Conservation (phyloP, 176 grass and related monocot species). For the Avena eriantha region DNA sequence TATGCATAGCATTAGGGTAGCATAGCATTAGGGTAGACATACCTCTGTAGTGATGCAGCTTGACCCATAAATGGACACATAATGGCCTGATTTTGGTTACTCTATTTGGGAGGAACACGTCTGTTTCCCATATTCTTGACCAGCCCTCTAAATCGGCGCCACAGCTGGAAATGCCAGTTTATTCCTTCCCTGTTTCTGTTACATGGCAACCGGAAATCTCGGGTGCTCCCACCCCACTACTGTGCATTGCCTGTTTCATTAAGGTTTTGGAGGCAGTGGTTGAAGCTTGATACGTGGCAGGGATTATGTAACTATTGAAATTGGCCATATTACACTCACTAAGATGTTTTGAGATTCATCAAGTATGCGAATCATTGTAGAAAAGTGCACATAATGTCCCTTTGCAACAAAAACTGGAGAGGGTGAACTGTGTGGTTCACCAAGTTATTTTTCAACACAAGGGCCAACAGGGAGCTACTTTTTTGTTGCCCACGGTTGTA, state of each 20-base stretch:
- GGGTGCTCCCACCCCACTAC: background rate
- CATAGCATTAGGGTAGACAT: background rate
- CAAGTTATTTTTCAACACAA: slow-evolving; percentile 9
- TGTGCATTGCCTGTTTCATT: too few species aligned
- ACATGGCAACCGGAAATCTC: too few species aligned
- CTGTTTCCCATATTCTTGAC: background rate
- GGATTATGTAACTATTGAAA: background rate
- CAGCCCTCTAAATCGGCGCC: too few species aligned
- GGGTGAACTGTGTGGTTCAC: background rate
- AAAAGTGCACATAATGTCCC: background rate
- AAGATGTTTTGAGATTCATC: background rate
- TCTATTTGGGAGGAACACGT: background rate
- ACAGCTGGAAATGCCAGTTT: too few species aligned
- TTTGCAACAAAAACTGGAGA: background rate
- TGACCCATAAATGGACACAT: background rate
- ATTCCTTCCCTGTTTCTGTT: too few species aligned
- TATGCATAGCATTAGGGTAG: background rate
- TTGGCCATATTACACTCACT: background rate
- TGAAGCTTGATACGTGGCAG: background rate
- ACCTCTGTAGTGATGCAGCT: background rate
- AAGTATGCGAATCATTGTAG: background rate
- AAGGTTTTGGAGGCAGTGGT: background rate
- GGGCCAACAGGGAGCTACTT: background rate
- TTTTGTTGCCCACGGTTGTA: background rate
- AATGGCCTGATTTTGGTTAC: background rate